Conservation (phyloP, 2,329 filamentous ascomycete species). For the Pyricularia sp. region DNA sequence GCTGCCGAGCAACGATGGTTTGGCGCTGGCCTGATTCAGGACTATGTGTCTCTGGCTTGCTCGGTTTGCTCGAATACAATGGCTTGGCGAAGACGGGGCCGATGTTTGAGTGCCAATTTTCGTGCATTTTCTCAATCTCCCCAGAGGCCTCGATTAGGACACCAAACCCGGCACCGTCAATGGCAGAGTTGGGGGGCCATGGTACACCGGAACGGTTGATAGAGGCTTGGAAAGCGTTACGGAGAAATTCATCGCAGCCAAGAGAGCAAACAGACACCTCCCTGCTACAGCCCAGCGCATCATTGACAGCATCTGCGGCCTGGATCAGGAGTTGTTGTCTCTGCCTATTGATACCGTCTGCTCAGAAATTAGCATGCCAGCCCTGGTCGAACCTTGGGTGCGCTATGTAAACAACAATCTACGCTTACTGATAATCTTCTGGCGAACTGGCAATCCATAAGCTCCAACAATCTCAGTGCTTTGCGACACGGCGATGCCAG, state of each 20-base stretch:
- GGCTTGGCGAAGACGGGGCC: constrained; percentile 7
- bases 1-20: neutral
- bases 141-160: constrained; percentile 13
- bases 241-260: constrained; percentile 18
- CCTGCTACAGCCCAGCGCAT: constrained; percentile 10
- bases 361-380: neutral
- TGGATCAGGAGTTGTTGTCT: constrained; percentile 16
- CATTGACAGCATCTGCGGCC: constrained; percentile 14
- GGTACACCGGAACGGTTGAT: constrained; percentile 13
- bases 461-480: constrained; percentile 15
- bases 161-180: constrained; percentile 15
- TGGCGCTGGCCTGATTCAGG: constrained; percentile 1
- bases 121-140: constrained; percentile 12
- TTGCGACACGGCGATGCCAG: constrained; percentile 15
- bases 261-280: constrained; percentile 10
- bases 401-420: neutral
- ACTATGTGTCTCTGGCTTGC: constrained; percentile 9
- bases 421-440: constrained; percentile 18
- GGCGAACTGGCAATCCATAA: constrained; percentile 18
- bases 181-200: constrained; percentile 17
- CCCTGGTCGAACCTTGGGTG: neutral
- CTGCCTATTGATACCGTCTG: constrained; percentile 18
- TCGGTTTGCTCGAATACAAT: constrained; percentile 5
- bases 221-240: constrained; percentile 19
- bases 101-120: constrained; percentile 10